Evolutionary conservation across 2,329 filamentous ascomycete species (phyloP).

Genomic region (Aspergillus arachidicola): DNA sequence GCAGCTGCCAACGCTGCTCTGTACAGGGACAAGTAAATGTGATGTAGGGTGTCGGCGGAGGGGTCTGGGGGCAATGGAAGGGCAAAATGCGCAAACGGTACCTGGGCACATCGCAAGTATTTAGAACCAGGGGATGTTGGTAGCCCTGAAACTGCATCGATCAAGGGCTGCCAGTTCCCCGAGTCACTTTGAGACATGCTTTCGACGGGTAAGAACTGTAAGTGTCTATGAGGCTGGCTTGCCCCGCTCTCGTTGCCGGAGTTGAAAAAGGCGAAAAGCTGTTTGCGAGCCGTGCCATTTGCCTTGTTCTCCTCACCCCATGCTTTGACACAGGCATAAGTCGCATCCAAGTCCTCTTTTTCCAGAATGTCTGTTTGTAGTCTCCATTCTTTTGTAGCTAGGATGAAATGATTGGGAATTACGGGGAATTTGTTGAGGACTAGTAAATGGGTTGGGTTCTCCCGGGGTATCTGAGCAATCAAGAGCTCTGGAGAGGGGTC

Average conservation of each 20-base stretch:
- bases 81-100: conserved; percentile 57
- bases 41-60: conserved; percentile 38
- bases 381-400: conserved; percentile 49
- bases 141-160: conserved; percentile 39
- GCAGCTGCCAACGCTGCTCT: conserved; percentile 38
- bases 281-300: conserved; percentile 15
- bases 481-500: conserved; percentile 46
- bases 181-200: conserved; percentile 42
- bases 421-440: conserved; percentile 54
- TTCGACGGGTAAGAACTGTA: conserved; percentile 52
- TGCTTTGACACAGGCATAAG: conserved; percentile 45
- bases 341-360: conserved; percentile 43
- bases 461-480: conserved; percentile 41
- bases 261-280: conserved; percentile 54
- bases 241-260: conserved; percentile 52
- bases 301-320: conserved; percentile 33
- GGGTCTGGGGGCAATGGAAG: conserved; percentile 44
- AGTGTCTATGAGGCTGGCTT: conserved; percentile 51
- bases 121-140: conserved; percentile 18
- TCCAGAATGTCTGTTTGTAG: conserved; percentile 49
- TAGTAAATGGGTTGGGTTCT: conserved; percentile 41
- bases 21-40: conserved; percentile 47
- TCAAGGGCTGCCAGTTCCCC: conserved; percentile 51
- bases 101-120: conserved; percentile 28
- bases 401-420: conserved; percentile 52